A percentile compares a stretch with the other conserved stretches of the same genome.
Evolutionary conservation across 2,329 filamentous ascomycete genomes (phyloP).

Genomic region (Shiraia bambusicola): DNA sequence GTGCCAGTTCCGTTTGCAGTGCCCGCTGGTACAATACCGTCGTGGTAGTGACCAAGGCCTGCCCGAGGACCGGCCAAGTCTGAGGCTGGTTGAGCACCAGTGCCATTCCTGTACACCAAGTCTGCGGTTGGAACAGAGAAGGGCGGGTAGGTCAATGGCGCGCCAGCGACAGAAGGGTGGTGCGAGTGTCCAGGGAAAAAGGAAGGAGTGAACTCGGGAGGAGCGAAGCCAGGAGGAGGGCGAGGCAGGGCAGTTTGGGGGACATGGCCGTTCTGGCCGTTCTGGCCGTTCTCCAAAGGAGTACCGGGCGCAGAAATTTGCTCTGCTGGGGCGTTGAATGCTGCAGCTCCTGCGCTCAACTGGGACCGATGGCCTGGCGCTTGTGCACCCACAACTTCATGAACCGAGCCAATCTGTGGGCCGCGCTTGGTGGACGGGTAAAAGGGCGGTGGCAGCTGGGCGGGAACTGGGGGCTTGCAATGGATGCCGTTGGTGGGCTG

Average conservation of each 20-base stretch:
- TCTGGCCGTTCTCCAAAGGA: conserved; percentile 24
- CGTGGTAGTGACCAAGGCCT: conserved; percentile 24
- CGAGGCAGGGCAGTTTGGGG: conserved; percentile 27
- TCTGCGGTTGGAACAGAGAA: conserved; percentile 33
- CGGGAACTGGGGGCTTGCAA: conserved; percentile 22
- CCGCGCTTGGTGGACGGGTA: conserved; percentile 33
- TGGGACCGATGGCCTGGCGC: conserved; percentile 22
- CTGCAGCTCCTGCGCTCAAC: conserved; percentile 37
- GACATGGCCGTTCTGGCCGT: conserved; percentile 13
- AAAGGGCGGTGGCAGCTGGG: conserved; percentile 41
- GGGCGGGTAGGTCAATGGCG: conserved; percentile 33
- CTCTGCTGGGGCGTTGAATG: conserved; percentile 44
- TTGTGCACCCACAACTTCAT: conserved; percentile 15
- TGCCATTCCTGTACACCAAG: conserved; percentile 23
- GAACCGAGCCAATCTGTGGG: conserved; percentile 24
- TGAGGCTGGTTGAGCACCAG: conserved; percentile 24
- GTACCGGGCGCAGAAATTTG: conserved; percentile 44
- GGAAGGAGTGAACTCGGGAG: conserved; percentile 31
- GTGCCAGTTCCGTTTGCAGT: conserved; percentile 28
- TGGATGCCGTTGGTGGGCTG: conserved; percentile 24
- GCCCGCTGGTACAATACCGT: conserved; percentile 20
- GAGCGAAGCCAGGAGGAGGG: conserved; percentile 37
- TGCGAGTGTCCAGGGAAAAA: conserved; percentile 40
- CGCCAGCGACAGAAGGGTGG: conserved; percentile 37
- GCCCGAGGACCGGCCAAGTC: conserved; percentile 16